Base-by-base conservation (phyloP, 441 rosid genomes). In the Pelargonium cotyledonis region DNA sequence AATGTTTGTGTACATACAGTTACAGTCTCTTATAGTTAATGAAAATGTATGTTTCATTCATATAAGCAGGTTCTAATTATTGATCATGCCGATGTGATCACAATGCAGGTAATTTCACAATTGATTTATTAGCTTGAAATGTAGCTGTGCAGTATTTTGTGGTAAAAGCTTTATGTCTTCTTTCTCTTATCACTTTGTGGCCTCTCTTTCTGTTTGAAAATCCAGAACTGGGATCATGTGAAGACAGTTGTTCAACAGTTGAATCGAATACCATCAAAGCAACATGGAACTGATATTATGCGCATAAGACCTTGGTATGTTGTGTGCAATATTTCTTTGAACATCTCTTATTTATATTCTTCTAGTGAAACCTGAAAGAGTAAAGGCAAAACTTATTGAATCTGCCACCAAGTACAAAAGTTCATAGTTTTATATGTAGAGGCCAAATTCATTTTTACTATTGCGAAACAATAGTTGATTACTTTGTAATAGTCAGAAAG, bases 51-150 rank as follows among this genome's bases (percentile, higher is more conserved):
- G 68, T 70, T 70, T 75, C 46, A 21, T 69, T 76, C 71, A 38
- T 65, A 21, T 66, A 67, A 75, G 70, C 88, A 95, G 99, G 89
- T 95, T 78, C 86, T 90, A 79, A 80, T 95, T 71, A 81, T 95
- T 74, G 99, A 95, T 80, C 95, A 95, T 75, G 96, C 97, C 10
- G 97, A 95, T 78, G 85, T 95, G 61, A 90, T 95, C 76, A 81
- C 96, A 63, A 84, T 90, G 96, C 99, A 95, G 96, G 99, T 91
- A 81, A 38, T 67, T 66, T 70, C 74, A 68, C 63, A 63, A 44
- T 77, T 58, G 44, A 65, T 66, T 81, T 71, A 74, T 68, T 70
- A 61, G 53, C 23, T 68, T 68, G 47, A 31, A 62, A 63, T 72
- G n/a, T 16, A 55, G 44, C 40, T 61, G 15, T 58, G 21, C 23